These are phyloP conservation scores for Fusarium sp. DNA, from an alignment of 2,329 filamentous ascomycete species.

Conservation along the genomic window DNA sequence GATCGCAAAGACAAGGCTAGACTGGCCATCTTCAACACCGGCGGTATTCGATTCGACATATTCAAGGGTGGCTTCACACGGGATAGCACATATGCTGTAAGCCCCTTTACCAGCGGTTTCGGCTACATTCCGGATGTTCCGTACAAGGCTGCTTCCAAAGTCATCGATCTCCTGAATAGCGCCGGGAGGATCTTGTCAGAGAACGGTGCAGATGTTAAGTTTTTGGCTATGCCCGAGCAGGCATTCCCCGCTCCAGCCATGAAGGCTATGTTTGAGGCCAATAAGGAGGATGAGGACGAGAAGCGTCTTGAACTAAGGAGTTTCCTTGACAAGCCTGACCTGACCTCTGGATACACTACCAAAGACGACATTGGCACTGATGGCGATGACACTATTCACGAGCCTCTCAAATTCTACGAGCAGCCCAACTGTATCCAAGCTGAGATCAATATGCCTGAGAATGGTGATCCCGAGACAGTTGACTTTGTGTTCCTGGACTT, in stretches of 20 bases:
- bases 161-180: conserved; percentile 69
- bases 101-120: conserved; percentile 86
- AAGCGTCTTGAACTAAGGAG: conserved; percentile 46
- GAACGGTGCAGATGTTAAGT: conserved; percentile 52
- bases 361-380: conserved; percentile 82
- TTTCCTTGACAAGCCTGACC: conserved; percentile 48
- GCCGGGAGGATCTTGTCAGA: conserved; percentile 59
- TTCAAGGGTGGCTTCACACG: conserved; percentile 91
- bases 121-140: conserved; percentile 82
- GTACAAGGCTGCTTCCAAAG: conserved; percentile 75
- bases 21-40: conserved; percentile 85
- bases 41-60: conserved; percentile 93
- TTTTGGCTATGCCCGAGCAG: conserved; percentile 61
- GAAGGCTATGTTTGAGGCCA: conserved; percentile 18
- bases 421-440: conserved; percentile 88
- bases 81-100: conserved; percentile 86
- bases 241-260: conserved; percentile 40
- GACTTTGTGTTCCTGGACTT: conserved; percentile 95
- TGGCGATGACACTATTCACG: conserved; percentile 90
- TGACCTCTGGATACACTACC: conserved; percentile 84
- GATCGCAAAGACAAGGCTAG: conserved; percentile 68
- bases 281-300: conserved; percentile 35
- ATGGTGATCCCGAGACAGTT: conserved; percentile 72
- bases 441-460: conserved; percentile 67
- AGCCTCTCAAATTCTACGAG: conserved; percentile 75